Percentiles rank a stretch among this genome's conserved stretches.
These are phyloP conservation scores for Neonectria hederae DNA, from an alignment of 2,329 filamentous ascomycete genomes.

Conservation along the genomic window DNA sequence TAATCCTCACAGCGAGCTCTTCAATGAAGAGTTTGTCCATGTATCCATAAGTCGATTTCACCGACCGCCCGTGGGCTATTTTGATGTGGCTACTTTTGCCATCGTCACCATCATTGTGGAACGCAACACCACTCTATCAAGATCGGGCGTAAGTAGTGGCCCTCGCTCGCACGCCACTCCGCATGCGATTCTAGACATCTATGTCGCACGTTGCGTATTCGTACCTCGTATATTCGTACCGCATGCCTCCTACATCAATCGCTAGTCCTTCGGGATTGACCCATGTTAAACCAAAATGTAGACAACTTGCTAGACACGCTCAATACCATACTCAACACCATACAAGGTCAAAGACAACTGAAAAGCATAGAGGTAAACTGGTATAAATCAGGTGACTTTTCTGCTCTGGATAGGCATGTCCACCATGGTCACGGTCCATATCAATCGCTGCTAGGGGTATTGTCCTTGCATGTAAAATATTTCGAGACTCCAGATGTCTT, in stretches of 20 bases:
- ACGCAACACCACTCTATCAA: not conserved
- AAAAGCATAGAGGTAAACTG: not conserved
- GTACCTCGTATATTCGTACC: not conserved
- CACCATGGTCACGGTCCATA: not conserved
- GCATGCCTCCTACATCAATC: not conserved
- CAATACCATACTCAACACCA: no score
- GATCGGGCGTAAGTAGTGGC: not conserved
- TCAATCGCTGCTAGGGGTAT: slow-evolving; percentile 10
- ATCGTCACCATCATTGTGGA: not conserved
- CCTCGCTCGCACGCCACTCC: not conserved
- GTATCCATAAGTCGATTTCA: not conserved
- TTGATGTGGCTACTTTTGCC: not conserved
- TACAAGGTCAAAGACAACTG: not conserved
- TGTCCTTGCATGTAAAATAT: slow-evolving; percentile 4
- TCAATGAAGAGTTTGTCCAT: not conserved
- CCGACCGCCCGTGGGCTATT: not conserved
- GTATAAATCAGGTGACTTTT: slow-evolving; percentile 3
- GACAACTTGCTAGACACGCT: not conserved
- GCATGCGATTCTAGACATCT: not conserved
- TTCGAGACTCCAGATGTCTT: not conserved
- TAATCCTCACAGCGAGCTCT: not conserved
- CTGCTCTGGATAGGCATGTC: not conserved
- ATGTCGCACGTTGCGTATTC: not conserved
- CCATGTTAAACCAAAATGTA: not conserved
- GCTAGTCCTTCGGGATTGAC: no score